Base-by-base conservation (phyloP, 73 alveolate genomes). In the Paramecium sonneborni region DNA sequence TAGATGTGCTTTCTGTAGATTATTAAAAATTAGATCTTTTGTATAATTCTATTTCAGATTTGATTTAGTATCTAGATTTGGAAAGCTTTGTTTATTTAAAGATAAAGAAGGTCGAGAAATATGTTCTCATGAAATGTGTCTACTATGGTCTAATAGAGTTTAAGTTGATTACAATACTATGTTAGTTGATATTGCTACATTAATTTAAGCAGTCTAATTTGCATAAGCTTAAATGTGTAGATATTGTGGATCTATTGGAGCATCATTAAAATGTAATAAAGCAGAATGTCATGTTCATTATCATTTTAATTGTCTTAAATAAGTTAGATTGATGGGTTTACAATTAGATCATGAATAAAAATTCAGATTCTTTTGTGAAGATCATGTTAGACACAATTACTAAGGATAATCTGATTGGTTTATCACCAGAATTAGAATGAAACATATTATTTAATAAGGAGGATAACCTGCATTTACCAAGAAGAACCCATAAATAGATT, bases 211-310 rank as follows among this genome's bases (percentile, higher is more conserved):
- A 79, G 90, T 79, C 30, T 34, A 79, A 79, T 79, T 79, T 44
- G 90, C 90, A 24, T 43, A 72, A 79, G 90, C 90, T 43, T 46
- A 79, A 79, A 79, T 79, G 90, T 79, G 90, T 79, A 79, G 90
- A 79, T 79, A 79, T 43, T 79, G 90, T 24, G 90, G 90, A 79
- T 79, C 90, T 3, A 79, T 79, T 15, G 90, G 90, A 43, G 90
- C 90, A 23, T 79, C 90, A 20, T 28, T 79, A 2, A 79, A 79
- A 79, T 79, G 90, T 14, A 79, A 79, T 79, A 79, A 62, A 79
- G 44, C 69, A 3, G 90, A 79, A 44, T 79, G 90, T 14, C 90
- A 79, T 79, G 90, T 79, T 23, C 90, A 79, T 79, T 79, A 79
- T 43, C 90, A 79, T 79, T 79, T 79, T 46, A 79, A 79, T 44